Evolutionary conservation across 441 rosid species (phyloP).

Genomic region (Erodium moschatum): DNA sequence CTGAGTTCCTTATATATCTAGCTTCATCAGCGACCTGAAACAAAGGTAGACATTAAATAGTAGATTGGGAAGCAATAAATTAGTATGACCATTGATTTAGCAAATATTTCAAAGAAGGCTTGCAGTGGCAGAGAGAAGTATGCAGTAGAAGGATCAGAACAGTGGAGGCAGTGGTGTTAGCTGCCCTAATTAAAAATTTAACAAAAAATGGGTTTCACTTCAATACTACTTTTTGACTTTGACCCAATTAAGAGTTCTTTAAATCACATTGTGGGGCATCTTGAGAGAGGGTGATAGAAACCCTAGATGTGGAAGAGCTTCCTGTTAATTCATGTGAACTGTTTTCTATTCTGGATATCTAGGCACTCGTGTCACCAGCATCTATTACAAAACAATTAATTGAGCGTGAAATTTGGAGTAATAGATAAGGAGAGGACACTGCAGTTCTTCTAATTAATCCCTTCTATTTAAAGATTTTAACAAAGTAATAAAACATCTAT

Average conservation of each 20-base stretch:
- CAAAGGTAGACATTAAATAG: conserved; percentile 14
- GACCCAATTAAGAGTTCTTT: neutral
- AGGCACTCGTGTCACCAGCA: neutral
- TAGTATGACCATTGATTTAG: neutral
- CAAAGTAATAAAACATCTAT: neutral
- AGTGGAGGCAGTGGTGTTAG: neutral
- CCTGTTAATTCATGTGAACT: neutral
- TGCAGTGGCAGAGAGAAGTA: neutral
- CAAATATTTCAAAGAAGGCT: neutral
- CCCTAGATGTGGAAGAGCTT: neutral
- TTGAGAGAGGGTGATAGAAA: conserved; percentile 4
- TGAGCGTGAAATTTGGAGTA: neutral
- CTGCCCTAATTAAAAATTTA: neutral
- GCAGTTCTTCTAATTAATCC: neutral
- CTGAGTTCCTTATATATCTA: conserved; percentile 52
- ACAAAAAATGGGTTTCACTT: neutral
- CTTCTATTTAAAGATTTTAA: neutral
- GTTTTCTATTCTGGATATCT: neutral
- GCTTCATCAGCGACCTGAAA: conserved; percentile 72
- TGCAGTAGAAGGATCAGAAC: neutral
- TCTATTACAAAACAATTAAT: neutral
- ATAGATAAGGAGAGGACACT: neutral
- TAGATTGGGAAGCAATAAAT: neutral
- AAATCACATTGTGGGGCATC: neutral
- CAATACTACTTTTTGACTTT: neutral